Evolutionary conservation across 202 grass and related monocot genomes (phyloP).

Genomic region (Schoenoplectus tabernaemontani): DNA sequence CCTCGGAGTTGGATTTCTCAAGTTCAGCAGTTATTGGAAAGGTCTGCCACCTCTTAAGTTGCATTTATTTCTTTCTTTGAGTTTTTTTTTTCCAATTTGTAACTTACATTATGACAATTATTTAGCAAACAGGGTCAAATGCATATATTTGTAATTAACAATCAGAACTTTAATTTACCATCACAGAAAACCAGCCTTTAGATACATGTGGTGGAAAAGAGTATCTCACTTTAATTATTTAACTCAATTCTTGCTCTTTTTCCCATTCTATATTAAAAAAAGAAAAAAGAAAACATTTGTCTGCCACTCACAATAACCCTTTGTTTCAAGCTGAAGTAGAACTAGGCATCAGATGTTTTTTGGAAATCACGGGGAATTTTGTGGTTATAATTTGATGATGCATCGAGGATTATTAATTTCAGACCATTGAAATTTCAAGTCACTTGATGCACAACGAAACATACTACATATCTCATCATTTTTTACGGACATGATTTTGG

Average conservation of each 20-base stretch:
- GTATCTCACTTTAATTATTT: background rate
- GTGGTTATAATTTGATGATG: background rate
- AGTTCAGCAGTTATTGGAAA: constrained; percentile 69
- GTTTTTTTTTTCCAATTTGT: background rate
- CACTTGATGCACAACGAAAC: background rate
- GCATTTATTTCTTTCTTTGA: constrained; percentile 12
- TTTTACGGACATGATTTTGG: background rate
- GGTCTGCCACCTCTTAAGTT: constrained; percentile 33
- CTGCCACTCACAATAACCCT: background rate
- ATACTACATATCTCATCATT: background rate
- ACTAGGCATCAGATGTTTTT: background rate
- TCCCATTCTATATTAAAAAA: too few species aligned
- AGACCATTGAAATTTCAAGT: background rate
- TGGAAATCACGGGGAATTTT: background rate
- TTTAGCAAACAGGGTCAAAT: background rate
- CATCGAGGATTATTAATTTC: background rate
- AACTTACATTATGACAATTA: background rate
- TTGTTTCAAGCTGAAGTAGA: background rate
- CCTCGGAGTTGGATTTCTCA: constrained; percentile 85
- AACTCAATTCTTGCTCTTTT: too few species aligned
- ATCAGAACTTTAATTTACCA: background rate
- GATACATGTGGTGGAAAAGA: background rate
- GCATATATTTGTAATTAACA: background rate
- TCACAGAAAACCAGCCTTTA: background rate
- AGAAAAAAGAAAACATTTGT: background rate